Base-by-base conservation (phyloP, 2,329 filamentous ascomycete species). In the Colletotrichum spaethianum region DNA sequence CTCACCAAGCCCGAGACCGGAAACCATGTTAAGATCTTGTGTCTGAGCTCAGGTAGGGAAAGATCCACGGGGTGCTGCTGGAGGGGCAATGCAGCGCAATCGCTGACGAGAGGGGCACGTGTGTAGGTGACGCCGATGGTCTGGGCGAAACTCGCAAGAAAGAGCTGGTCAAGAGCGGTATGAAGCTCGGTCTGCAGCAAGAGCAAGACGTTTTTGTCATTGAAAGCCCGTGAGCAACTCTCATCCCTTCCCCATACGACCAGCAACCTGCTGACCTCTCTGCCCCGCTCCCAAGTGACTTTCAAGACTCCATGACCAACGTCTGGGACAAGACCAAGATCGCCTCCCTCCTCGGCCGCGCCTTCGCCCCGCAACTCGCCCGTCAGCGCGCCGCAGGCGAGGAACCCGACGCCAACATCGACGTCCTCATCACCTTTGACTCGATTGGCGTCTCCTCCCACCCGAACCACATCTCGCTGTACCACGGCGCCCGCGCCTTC, bases 1-100 rank as follows among this genome's bases (percentile, higher is more conserved):
- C 89, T 99, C 70, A 96, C 95, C 23, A 87, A 89, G 18, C 94
- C 94, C 4, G 90, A 92, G 71, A 87, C 93, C 26, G 93, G 94
- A 4, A 98, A 99, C 83, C 94, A 97, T 80, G 89, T 99, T 79
- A 96, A 97, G 84, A 97, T 99, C 74, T 84, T 98, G 67, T 99
- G 96, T 83, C 85, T 99, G 74, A 97, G 94, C 83, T 96, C 92
- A 75, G 95, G 94, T 92, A 64, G 38, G 72, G 36, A 40, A 36
- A 48, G 33, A 46, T 18, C n/a, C 53, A 83, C 55, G 82, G 77
- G 28, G 18, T 14, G 50, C 69, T 48, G 60, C 72, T 8, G 31
- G 11, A 56, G 26, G 40, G 40, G 57, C 18, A 53, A 46, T 20
- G 14, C 28, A 18, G 67, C 67, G 66, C 60, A 64, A 31, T 70